phyloP scores from a whole-genome alignment of 169 alveolate species.

The Fabrea salina region DNA sequence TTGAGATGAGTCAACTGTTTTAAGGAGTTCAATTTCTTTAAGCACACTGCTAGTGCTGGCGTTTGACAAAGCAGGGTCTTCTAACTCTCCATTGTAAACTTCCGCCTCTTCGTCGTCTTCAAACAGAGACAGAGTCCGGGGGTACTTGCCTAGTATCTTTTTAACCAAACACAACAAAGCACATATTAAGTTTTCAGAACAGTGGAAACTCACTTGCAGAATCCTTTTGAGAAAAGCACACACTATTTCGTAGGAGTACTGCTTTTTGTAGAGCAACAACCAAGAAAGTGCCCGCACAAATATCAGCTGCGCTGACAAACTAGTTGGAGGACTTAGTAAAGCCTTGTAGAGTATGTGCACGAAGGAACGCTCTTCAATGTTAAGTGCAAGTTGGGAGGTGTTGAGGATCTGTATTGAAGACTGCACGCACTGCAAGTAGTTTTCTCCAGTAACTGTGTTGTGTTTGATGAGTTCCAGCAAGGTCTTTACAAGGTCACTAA shows the following conservation, averaged over 20 bases:
- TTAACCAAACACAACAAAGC: neutral
- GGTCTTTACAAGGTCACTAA: slow-evolving; percentile 7
- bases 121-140: neutral
- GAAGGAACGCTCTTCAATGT: neutral
- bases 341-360: neutral
- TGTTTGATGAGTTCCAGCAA: neutral
- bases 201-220: slow-evolving; percentile 24
- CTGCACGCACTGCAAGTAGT: neutral
- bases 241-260: slow-evolving; percentile 19
- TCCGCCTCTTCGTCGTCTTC: slow-evolving; percentile 10
- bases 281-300: neutral
- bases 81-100: neutral
- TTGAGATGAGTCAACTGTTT: neutral
- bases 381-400: neutral
- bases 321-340: neutral
- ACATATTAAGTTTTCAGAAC: neutral
- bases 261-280: neutral
- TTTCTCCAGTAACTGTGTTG: neutral
- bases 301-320: neutral
- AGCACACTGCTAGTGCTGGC: neutral
- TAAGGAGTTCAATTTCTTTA: neutral
- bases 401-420: neutral
- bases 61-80: neutral
- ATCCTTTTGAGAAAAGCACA: slow-evolving; percentile 25
- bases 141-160: neutral